These are phyloP conservation scores for Arthrinium phaeospermum DNA, from an alignment of 2,329 filamentous ascomycete genomes.

Conservation along the genomic window DNA sequence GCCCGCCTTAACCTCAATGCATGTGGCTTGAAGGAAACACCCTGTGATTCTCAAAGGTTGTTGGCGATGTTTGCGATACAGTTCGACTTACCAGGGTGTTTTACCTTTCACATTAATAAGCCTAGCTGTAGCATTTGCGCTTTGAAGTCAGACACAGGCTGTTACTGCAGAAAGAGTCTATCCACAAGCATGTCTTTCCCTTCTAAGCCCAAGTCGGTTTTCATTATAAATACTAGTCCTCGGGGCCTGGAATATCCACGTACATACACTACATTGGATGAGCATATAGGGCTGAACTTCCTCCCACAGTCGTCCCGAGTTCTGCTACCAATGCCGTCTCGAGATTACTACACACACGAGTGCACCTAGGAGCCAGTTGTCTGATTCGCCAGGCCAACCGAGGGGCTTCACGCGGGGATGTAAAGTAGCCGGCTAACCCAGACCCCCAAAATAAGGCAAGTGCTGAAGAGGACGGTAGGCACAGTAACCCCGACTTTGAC, in stretches of 20 bases:
- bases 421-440: no score
- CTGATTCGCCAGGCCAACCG: no score
- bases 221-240: neutral
- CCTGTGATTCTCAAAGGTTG: neutral
- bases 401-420: no score
- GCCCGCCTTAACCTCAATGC: neutral
- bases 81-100: neutral
- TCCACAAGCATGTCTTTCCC: neutral
- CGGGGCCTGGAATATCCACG: no score
- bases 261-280: no score
- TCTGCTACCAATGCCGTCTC: no score
- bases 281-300: no score
- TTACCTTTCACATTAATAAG: neutral
- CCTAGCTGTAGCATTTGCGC: neutral
- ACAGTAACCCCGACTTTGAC: neutral
- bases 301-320: no score
- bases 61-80: neutral
- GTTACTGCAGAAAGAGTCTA: neutral
- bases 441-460: neutral
- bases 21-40: neutral
- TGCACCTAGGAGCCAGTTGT: no score
- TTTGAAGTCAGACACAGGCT: neutral
- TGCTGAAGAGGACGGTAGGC: neutral
- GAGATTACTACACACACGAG: no score
- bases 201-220: neutral